Percentiles rank a stretch among this genome's conserved stretches.
Evolutionary conservation across 371 early-diverging fungal species (phyloP).

Genomic region (Rhizopus arrhizus): DNA sequence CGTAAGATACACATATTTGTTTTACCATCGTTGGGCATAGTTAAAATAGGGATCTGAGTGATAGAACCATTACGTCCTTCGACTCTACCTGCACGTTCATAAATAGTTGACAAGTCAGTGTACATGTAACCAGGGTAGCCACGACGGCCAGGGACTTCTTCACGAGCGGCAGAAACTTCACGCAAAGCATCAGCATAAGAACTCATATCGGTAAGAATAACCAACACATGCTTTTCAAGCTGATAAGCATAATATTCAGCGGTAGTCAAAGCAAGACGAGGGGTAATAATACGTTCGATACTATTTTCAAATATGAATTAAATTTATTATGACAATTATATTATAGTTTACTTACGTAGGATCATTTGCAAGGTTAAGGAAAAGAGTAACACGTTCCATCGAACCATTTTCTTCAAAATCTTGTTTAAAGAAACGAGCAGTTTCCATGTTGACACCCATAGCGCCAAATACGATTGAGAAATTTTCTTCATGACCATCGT

Average conservation of each 20-base stretch:
- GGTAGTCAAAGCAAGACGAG: constrained; percentile 98
- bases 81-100: constrained; percentile 99
- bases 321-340: not conserved
- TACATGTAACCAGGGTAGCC: constrained; percentile 99
- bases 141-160: constrained; percentile 99
- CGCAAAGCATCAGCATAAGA: constrained; percentile 99
- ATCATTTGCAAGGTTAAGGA: constrained; percentile 99
- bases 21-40: constrained; percentile 99
- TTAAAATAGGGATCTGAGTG: constrained; percentile 99
- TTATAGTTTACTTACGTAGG: constrained; percentile 79
- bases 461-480: constrained; percentile 99
- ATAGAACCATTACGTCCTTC: constrained; percentile 99
- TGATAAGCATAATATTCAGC: constrained; percentile 99
- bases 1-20: not conserved
- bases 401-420: constrained; percentile 99
- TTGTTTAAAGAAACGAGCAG: constrained; percentile 99
- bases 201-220: constrained; percentile 99
- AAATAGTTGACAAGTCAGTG: constrained; percentile 99
- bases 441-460: constrained; percentile 99
- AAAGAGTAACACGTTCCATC: constrained; percentile 98
- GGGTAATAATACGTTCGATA: constrained; percentile 99
- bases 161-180: constrained; percentile 99
- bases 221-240: constrained; percentile 99
- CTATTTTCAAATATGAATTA: constrained; percentile 30
- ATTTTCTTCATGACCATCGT: constrained; percentile 99